These are phyloP conservation scores for Apiotrichum porosum DNA, from an alignment of 1,284 basidiomycete species.

Conservation along the genomic window DNA sequence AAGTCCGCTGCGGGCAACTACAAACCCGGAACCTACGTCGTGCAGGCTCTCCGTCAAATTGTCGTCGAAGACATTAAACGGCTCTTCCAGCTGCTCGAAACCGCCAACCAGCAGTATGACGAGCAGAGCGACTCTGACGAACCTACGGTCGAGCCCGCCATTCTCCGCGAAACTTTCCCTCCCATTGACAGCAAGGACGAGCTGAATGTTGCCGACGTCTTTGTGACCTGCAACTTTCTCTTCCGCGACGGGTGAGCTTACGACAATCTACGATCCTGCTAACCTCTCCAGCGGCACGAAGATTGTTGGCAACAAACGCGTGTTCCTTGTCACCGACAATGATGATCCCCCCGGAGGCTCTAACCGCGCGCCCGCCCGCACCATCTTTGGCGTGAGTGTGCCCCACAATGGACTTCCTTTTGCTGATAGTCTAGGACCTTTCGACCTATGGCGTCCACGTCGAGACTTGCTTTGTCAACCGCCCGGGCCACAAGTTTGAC, in stretches of 20 bases:
- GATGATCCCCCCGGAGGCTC: conserved; percentile 57
- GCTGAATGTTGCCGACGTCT: conserved; percentile 67
- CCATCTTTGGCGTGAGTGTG: conserved; percentile 36
- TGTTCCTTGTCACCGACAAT: conserved; percentile 89
- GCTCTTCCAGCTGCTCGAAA: conserved; percentile 40
- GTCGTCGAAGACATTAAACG: conserved; percentile 74
- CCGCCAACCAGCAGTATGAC: conserved; percentile 31
- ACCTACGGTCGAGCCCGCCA: conserved; percentile 29
- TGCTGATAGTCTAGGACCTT: conserved; percentile 61
- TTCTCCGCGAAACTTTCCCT: conserved; percentile 36
- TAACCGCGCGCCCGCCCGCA: conserved; percentile 39
- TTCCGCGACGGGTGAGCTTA: conserved; percentile 70
- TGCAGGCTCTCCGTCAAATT: conserved; percentile 70
- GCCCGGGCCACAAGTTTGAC: conserved; percentile 65
- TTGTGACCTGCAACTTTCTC: conserved; percentile 80
- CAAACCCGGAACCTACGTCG: conserved; percentile 64
- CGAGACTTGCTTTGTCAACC: conserved; percentile 88
- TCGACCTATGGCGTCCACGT: conserved; percentile 72
- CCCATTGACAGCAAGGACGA: conserved; percentile 30
- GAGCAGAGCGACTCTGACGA: conserved; percentile 17
- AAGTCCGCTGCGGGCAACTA: conserved; percentile 44
- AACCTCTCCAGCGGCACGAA: conserved; percentile 58
- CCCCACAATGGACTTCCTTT: background rate
- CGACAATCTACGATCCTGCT: background rate
- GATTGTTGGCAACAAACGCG: conserved; percentile 72